phyloP scores from a whole-genome alignment of 345 rosid genomes.

The Citrus australasica region DNA sequence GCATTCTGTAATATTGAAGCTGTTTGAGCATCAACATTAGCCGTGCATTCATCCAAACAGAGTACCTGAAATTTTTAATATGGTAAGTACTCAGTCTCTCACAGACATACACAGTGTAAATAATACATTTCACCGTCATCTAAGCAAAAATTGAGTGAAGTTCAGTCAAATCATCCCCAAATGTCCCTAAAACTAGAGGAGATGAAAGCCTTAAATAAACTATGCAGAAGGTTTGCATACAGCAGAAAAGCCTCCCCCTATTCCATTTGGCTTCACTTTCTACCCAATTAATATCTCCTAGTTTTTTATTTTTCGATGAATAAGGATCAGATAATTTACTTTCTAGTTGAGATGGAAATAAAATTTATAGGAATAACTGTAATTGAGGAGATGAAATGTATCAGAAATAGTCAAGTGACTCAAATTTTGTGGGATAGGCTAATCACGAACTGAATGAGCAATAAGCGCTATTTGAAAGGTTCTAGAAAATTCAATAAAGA shows the following conservation, averaged over 20 bases:
- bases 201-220: neutral
- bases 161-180: neutral
- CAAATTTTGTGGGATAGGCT: neutral
- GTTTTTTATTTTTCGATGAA: neutral
- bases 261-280: neutral
- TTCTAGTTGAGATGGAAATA: neutral
- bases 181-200: neutral
- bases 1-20: constrained; percentile 68
- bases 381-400: neutral
- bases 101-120: neutral
- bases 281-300: neutral
- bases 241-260: neutral
- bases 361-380: neutral
- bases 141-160: neutral
- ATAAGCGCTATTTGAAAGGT: neutral
- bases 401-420: neutral
- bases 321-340: neutral
- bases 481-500: neutral
- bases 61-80: constrained; percentile 46
- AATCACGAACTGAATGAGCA: neutral
- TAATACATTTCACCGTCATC: neutral
- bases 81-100: neutral
- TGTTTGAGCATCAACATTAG: constrained; percentile 70
- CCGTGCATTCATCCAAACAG: constrained; percentile 95
- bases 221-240: neutral